Evolutionary conservation across 345 rosid species (phyloP), one percentile per base, ranked within the genome.

Genomic region (Draba incana): DNA sequence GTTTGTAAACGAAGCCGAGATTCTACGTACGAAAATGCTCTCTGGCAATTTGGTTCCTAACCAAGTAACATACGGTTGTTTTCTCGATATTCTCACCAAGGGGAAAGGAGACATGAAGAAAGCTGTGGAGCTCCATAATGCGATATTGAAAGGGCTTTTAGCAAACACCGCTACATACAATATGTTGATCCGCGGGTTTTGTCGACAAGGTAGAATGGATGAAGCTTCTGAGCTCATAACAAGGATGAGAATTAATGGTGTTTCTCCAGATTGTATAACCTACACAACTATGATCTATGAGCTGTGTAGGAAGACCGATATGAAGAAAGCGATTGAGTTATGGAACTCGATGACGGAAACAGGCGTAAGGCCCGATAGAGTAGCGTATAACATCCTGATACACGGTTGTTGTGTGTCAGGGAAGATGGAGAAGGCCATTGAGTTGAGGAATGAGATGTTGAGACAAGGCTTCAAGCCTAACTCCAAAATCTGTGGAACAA

Each of bases 181-280:
- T 52, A 87, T 94, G 62, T 81, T 90, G 62, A 79, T 93, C 66
- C 86, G 84, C 0, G 97, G 97, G 5, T 85, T 90, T 75, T 81
- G 97, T 82, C 85, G 78, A 75, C 75, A 81, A 68, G 97, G 96
- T 43, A 87, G 80, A 65, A 72, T 93, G 65, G 57, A 62, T 38
- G 94, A 85, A 75, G 98, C 96, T 45, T 78, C 46, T 11, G 75
- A 79, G 56, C 78, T 87, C 44, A 49, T 90, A 43, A 79, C 37
- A 35, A 84, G 77, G 70, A 93, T 93, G 98, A 49, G 71, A 20
- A 80, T 59, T 23, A 74, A 65, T 31, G 89, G 85, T 45, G 69
- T 87, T 68, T 77, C 74, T 20, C 98, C 97, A 3, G 97, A 93
- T 75, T 87, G 96, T 73, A 78, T 93, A 61, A 87, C 97, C 3